These are phyloP conservation scores for Pseudogymnoascus sp. DNA, from an alignment of 2,329 filamentous ascomycete species.

Conservation along the genomic window DNA sequence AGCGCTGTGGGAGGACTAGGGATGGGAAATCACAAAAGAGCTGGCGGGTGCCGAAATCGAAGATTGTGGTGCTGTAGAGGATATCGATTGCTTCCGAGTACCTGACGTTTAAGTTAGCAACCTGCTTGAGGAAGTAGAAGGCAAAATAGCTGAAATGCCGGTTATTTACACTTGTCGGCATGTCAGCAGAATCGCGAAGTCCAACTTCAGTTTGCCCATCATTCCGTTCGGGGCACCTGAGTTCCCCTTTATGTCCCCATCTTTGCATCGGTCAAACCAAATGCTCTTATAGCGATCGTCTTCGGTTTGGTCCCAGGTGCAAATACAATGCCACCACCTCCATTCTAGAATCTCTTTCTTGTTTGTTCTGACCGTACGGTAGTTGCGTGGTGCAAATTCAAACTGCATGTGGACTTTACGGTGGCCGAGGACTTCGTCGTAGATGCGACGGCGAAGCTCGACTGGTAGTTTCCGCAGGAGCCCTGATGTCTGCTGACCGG, in stretches of 20 bases:
- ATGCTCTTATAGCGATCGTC: slow-evolving; percentile 12
- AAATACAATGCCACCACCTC: slow-evolving; percentile 17
- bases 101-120: slow-evolving; percentile 12
- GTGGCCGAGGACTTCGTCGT: slow-evolving; percentile 16
- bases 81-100: slow-evolving; percentile 20
- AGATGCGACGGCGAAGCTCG: slow-evolving; percentile 18
- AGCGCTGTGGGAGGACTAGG: slow-evolving; percentile 18
- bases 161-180: slow-evolving; percentile 16
- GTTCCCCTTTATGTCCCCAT: slow-evolving; percentile 11
- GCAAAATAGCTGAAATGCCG: neutral
- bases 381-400: slow-evolving; percentile 5
- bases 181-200: slow-evolving; percentile 17
- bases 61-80: slow-evolving; percentile 21
- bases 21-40: slow-evolving; percentile 18
- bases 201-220: slow-evolving; percentile 17
- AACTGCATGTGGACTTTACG: slow-evolving; percentile 10
- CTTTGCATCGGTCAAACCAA: slow-evolving; percentile 16
- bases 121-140: no score
- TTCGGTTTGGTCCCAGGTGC: slow-evolving; percentile 15
- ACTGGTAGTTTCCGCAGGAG: slow-evolving; percentile 15
- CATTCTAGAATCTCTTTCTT: slow-evolving; percentile 16
- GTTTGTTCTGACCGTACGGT: slow-evolving; percentile 14
- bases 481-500: neutral
- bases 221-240: slow-evolving; percentile 10
- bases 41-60: slow-evolving; percentile 23